Evolutionary conservation across 768 basidiomycete species (phyloP).

Genomic region (Boletus huronensis): DNA sequence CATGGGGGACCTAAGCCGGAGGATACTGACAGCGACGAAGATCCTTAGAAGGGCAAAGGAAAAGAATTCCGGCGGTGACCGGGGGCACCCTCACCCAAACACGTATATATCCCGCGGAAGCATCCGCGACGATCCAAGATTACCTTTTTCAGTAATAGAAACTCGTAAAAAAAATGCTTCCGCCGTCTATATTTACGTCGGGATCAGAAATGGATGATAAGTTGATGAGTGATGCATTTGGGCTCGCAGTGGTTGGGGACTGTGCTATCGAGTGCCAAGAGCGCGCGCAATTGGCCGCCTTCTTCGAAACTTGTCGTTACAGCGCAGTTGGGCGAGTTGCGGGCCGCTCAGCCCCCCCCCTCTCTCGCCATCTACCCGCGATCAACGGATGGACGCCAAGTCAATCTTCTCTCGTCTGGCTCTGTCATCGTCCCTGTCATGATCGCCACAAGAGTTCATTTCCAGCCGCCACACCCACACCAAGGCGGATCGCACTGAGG

Average conservation of each 20-base stretch:
- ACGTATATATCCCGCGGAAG: constrained; percentile 18
- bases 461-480: constrained; percentile 2
- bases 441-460: constrained; percentile 21
- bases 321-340: constrained; percentile 11
- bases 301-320: constrained; percentile 14
- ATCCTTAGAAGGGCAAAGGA: constrained; percentile 15
- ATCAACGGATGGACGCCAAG: constrained; percentile 9
- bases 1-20: constrained; percentile 81
- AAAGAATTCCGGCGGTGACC: constrained; percentile 11
- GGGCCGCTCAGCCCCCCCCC: constrained; percentile 15
- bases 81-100: constrained; percentile 12
- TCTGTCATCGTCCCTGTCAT: constrained; percentile 7
- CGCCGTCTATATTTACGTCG: neutral
- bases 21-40: constrained; percentile 68
- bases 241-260: no score
- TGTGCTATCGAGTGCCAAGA: neutral
- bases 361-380: constrained; percentile 3
- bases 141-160: constrained; percentile 23
- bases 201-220: neutral
- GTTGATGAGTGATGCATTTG: neutral
- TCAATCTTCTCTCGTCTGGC: neutral
- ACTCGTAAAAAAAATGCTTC: neutral
- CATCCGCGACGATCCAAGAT: constrained; percentile 31
- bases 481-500: neutral
- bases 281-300: neutral